Evolutionary conservation across 495 filamentous ascomycete species (phyloP), one percentile per base, ranked within the genome.

Genomic region (Talaromyces nanjingensis): DNA sequence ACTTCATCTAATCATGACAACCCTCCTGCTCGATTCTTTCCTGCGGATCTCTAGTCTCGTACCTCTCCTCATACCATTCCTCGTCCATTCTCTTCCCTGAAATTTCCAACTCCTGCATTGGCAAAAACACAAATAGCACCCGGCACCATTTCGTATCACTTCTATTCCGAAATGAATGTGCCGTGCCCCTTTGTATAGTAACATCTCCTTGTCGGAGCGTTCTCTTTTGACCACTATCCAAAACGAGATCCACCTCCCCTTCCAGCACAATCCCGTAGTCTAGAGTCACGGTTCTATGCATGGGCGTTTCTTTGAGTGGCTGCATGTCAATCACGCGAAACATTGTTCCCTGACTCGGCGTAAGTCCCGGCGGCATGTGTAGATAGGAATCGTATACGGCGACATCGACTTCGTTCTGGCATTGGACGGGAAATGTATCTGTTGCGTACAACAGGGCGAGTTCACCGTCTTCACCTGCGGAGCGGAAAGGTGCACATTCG

Each of bases 191-290:
- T 45, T 91, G 83, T 66, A 90, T 74, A 63, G 88, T 88, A 14
- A 89, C 85, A 71, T 92, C 89, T 24, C 87, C 84, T 53, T 88
- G 88, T 66, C 87, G 82, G 73, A 91, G 73, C 4, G 72, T 65
- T 59, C 76, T 71, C 59, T 67, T 72, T 0, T 76, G 70, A 14
- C 77, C 80, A 0, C 84, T 83, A 73, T 91, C 87, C 33, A 76
- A 84, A 79, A 89, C 86, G 67, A 91, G 87, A 72, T 93, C 89
- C 60, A 91, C 89, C 66, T 83, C 74, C 0, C 90, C 90, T 68
- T 92, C 88, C 83, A 67, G 73, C 66, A 69, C 56, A 6, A 90
- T 62, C 25, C 87, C 88, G 67, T 89, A 92, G 65, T 92, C 90
- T 1, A 93, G 65, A 6, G 79, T 84, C 60, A 86, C 80, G 4